These are phyloP conservation scores for Neospermospora avenae DNA, from an alignment of 2,329 filamentous ascomycete species.

Conservation along the genomic window DNA sequence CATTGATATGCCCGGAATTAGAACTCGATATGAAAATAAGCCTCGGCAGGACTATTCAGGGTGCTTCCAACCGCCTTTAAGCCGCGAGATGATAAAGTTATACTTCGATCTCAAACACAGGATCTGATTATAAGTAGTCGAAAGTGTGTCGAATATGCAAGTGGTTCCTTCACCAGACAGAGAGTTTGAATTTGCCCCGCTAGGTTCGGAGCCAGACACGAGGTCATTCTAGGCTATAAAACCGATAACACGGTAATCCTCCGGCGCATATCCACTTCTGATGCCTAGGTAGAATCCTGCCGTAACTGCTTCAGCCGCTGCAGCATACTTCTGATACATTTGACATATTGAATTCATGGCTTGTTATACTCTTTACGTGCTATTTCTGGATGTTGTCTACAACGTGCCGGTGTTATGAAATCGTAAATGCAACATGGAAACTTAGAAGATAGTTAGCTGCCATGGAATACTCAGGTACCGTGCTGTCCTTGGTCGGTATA, in stretches of 20 bases:
- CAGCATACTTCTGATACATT: background rate
- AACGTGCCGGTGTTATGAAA: too few species aligned
- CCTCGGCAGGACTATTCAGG: background rate
- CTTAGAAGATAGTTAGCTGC: background rate
- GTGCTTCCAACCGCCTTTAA: background rate
- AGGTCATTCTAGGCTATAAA: background rate
- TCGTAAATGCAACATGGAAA: too few species aligned
- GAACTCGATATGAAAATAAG: background rate
- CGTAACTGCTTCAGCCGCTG: background rate
- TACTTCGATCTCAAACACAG: background rate
- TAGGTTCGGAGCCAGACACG: background rate
- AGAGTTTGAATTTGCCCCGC: background rate
- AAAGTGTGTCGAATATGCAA: too few species aligned
- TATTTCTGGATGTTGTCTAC: too few species aligned
- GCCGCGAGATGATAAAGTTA: background rate
- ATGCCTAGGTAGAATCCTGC: background rate
- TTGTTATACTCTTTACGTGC: background rate
- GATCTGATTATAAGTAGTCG: background rate
- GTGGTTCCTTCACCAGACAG: too few species aligned
- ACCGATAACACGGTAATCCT: constrained; percentile 19
- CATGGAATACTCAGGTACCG: background rate
- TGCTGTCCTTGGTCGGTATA: background rate
- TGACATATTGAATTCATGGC: background rate
- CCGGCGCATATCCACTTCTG: constrained; percentile 3
- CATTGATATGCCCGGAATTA: background rate